Conservation (phyloP, 2,329 filamentous ascomycete species). For the Pleurostoma richardsiae region DNA sequence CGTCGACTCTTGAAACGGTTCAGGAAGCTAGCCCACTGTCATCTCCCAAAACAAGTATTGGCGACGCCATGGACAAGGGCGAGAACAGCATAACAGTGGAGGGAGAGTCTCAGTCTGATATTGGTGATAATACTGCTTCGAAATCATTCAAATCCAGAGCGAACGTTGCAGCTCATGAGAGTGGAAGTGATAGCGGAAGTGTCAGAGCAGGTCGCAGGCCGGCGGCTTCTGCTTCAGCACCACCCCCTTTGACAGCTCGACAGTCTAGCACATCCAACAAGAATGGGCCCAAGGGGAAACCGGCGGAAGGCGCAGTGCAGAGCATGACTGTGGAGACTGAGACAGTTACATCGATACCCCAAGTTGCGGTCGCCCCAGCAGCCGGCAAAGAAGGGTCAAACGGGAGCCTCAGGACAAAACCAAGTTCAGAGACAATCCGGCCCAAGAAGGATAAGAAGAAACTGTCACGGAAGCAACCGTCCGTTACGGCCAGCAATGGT, state of each 20-base stretch:
- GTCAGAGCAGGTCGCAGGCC: slow-evolving; percentile 31
- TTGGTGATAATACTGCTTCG: slow-evolving; percentile 27
- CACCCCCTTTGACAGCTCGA: slow-evolving; percentile 51
- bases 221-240: slow-evolving; percentile 35
- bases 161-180: slow-evolving; percentile 44
- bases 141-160: slow-evolving; percentile 41
- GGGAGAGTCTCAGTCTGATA: slow-evolving; percentile 35
- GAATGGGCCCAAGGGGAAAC: slow-evolving; percentile 58
- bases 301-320: slow-evolving; percentile 68
- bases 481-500: slow-evolving; percentile 69
- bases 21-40: slow-evolving; percentile 80
- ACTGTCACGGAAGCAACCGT: slow-evolving; percentile 66
- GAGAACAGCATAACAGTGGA: slow-evolving; percentile 42
- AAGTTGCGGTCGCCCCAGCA: slow-evolving; percentile 66
- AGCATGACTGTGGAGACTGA: slow-evolving; percentile 99
- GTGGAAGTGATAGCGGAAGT: slow-evolving; percentile 62
- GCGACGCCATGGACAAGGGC: slow-evolving; percentile 44
- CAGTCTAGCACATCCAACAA: slow-evolving; percentile 66
- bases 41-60: slow-evolving; percentile 51
- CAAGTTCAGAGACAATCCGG: slow-evolving; percentile 91
- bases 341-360: slow-evolving; percentile 86
- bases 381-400: slow-evolving; percentile 59
- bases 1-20: slow-evolving; percentile 76
- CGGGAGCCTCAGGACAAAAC: slow-evolving; percentile 77
- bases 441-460: slow-evolving; percentile 92